Conservation (phyloP, 768 basidiomycete species). For the Kwoniella europaea region DNA sequence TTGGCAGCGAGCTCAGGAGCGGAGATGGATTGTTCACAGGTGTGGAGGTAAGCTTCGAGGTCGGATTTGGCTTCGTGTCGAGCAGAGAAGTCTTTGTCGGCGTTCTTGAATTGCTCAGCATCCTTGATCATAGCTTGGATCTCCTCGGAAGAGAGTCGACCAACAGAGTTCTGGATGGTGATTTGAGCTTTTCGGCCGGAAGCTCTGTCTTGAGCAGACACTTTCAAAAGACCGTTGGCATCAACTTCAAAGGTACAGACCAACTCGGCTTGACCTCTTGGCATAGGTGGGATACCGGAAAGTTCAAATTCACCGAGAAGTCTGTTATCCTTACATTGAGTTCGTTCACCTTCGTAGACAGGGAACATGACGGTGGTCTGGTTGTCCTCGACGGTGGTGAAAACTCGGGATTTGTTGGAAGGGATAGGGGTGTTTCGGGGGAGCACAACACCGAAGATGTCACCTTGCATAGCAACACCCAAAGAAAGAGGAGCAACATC, state of each 20-base stretch:
- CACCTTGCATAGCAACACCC: constrained; percentile 99
- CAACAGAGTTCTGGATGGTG: constrained; percentile 96
- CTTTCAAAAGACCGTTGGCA: constrained; percentile 98
- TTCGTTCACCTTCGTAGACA: constrained; percentile 99
- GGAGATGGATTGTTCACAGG: constrained; percentile 75
- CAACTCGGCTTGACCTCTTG: constrained; percentile 97
- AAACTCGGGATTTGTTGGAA: constrained; percentile 97
- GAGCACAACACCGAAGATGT: constrained; percentile 99
- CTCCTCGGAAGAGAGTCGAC: constrained; percentile 94
- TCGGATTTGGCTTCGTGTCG: constrained; percentile 98
- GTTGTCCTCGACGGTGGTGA: constrained; percentile 99
- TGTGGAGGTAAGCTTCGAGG: constrained; percentile 96
- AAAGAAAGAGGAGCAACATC: constrained; percentile 98
- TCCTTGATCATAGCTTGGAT: constrained; percentile 99
- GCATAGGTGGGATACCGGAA: constrained; percentile 98
- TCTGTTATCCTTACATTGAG: constrained; percentile 99
- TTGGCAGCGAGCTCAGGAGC: constrained; percentile 97
- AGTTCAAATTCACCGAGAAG: constrained; percentile 99
- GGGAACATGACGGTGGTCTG: constrained; percentile 99
- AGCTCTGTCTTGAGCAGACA: constrained; percentile 96
- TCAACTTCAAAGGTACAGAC: constrained; percentile 99
- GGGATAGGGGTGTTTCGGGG: constrained; percentile 99
- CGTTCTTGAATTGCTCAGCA: constrained; percentile 73
- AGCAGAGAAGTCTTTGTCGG: constrained; percentile 89
- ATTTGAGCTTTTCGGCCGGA: constrained; percentile 99